Evolutionary conservation across 345 rosid species (phyloP).

Genomic region (Eucalyptus sp.): DNA sequence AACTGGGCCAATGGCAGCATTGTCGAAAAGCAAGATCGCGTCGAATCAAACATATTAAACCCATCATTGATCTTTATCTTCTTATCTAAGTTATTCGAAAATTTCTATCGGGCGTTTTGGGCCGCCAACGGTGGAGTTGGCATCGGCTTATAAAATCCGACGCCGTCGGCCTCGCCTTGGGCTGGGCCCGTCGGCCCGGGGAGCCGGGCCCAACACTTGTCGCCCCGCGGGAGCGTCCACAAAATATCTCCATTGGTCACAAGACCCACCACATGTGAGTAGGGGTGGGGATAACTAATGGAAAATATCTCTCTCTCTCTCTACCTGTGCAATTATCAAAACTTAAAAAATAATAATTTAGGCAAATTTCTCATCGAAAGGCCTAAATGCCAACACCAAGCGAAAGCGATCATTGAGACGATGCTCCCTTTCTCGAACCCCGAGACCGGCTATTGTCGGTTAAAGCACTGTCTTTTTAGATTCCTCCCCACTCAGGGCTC

Average conservation of each 20-base stretch:
- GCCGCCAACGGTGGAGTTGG: background rate
- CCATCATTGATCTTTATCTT: background rate
- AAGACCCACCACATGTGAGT: background rate
- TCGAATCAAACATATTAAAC: background rate
- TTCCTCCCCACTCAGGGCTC: background rate
- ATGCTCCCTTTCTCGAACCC: background rate
- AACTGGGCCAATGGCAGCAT: background rate
- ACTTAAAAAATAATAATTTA: background rate
- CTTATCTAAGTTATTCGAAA: background rate
- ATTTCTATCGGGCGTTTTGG: background rate
- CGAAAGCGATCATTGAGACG: background rate
- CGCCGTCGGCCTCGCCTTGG: rapidly evolving
- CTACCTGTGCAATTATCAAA: background rate
- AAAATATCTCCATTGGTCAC: background rate
- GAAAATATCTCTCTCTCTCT: background rate
- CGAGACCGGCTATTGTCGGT: background rate
- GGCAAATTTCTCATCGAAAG: background rate
- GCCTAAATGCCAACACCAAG: background rate
- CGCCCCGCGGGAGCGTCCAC: background rate
- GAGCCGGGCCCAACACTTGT: background rate
- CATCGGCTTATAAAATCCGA: background rate
- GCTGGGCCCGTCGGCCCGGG: background rate
- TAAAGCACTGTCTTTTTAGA: background rate
- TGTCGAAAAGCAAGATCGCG: background rate
- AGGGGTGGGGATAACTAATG: background rate